These are phyloP conservation scores for Bacidia rubella DNA, from an alignment of 495 filamentous ascomycete genomes.

Conservation along the genomic window DNA sequence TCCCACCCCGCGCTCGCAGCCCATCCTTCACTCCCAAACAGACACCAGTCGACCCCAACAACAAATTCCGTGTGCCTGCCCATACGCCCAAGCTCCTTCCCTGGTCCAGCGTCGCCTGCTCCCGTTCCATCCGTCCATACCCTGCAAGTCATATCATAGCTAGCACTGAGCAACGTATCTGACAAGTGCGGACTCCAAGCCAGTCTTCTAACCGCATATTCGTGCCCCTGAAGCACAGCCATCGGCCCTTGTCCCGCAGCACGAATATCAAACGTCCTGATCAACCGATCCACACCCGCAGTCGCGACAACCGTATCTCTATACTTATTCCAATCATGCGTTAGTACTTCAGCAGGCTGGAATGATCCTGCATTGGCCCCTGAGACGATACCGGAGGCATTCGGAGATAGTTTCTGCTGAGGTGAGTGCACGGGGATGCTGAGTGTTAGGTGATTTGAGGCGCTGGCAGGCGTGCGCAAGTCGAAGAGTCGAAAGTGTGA, in stretches of 20 bases:
- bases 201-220: constrained; percentile 74
- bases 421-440: constrained; percentile 65
- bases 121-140: constrained; percentile 70
- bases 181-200: constrained; percentile 85
- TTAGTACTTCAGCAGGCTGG: constrained; percentile 66
- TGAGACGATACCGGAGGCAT: constrained; percentile 24
- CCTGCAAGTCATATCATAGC: constrained; percentile 95
- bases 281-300: constrained; percentile 74
- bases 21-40: constrained; percentile 94
- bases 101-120: constrained; percentile 28
- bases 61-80: constrained; percentile 87
- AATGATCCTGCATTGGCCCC: constrained; percentile 16
- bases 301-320: constrained; percentile 67
- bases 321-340: constrained; percentile 99
- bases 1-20: constrained; percentile 91
- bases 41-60: constrained; percentile 95
- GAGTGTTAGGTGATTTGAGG: constrained; percentile 67
- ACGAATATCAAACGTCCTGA: constrained; percentile 82
- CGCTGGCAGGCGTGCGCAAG: constrained; percentile 63
- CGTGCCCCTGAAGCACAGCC: constrained; percentile 62
- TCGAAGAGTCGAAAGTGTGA: constrained; percentile 82
- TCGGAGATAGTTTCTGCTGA: constrained; percentile 26
- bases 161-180: constrained; percentile 72
- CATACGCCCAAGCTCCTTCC: constrained; percentile 74
- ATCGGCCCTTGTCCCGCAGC: constrained; percentile 56